These are phyloP conservation scores for Colletotrichum sp. DNA, from an alignment of 2,329 filamentous ascomycete species.

Conservation along the genomic window DNA sequence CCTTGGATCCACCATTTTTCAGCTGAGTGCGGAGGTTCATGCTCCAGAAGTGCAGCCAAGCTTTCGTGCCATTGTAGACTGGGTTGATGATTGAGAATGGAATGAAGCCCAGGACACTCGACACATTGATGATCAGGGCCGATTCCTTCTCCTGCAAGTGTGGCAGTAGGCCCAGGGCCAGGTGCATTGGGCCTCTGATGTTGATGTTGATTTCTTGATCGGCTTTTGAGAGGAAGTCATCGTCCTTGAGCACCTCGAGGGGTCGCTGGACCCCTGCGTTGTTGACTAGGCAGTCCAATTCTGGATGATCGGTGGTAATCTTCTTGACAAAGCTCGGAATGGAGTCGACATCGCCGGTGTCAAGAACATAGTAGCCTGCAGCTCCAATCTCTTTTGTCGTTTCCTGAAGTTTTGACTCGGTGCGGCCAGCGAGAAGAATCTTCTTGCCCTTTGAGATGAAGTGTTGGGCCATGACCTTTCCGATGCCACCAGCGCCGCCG, in stretches of 20 bases:
- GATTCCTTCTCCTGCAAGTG: slow-evolving; percentile 49
- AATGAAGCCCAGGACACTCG: slow-evolving; percentile 56
- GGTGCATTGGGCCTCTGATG: slow-evolving; percentile 62
- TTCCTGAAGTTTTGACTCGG: slow-evolving; percentile 54
- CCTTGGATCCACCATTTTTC: slow-evolving; percentile 35
- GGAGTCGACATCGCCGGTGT: slow-evolving; percentile 49
- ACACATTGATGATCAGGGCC: slow-evolving; percentile 58
- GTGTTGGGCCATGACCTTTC: slow-evolving; percentile 50
- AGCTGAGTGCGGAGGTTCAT: slow-evolving; percentile 61
- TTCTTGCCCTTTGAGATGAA: slow-evolving; percentile 51
- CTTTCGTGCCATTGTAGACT: slow-evolving; percentile 65
- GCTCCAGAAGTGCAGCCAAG: slow-evolving; percentile 61
- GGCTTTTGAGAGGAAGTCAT: slow-evolving; percentile 52
- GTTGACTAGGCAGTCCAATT: slow-evolving; percentile 61
- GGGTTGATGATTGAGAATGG: slow-evolving; percentile 60
- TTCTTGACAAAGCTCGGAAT: slow-evolving; percentile 50
- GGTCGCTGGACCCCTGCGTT: slow-evolving; percentile 64
- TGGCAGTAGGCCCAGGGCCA: slow-evolving; percentile 50
- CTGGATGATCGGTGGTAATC: slow-evolving; percentile 50
- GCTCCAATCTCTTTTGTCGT: slow-evolving; percentile 49
- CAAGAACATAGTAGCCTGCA: slow-evolving; percentile 54
- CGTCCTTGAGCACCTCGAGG: slow-evolving; percentile 44
- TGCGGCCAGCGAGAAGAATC: slow-evolving; percentile 58
- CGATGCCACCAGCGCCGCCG: slow-evolving; percentile 57
- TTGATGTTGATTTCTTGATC: slow-evolving; percentile 65